These are phyloP conservation scores for Colletotrichum simmondsii DNA, from an alignment of 2,329 filamentous ascomycete genomes.

Conservation along the genomic window DNA sequence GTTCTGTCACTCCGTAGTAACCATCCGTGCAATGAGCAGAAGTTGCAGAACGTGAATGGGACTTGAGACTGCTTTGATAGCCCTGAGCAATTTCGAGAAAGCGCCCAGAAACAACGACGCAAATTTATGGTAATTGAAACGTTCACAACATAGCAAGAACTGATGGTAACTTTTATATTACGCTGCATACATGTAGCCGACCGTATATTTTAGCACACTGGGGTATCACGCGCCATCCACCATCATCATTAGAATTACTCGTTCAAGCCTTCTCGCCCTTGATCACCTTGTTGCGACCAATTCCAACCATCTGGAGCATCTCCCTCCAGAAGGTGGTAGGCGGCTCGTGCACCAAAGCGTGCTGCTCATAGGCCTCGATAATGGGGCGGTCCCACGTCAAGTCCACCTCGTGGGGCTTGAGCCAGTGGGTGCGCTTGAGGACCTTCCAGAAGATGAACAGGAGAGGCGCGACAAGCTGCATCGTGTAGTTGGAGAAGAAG, in stretches of 20 bases:
- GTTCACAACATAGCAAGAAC: neutral
- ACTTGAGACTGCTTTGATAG: no score
- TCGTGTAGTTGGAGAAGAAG: slow-evolving; percentile 73
- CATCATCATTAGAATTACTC: neutral
- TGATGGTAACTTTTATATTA: slow-evolving; percentile 1
- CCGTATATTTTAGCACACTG: slow-evolving; percentile 1
- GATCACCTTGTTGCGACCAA: slow-evolving; percentile 41
- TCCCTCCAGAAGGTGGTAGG: slow-evolving; percentile 67
- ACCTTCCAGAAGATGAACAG: slow-evolving; percentile 69
- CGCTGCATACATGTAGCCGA: neutral
- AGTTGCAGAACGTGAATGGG: no score
- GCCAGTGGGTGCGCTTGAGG: slow-evolving; percentile 67
- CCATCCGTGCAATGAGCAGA: no score
- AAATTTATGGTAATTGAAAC: neutral
- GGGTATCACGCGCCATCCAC: slow-evolving; percentile 5
- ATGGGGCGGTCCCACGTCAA: slow-evolving; percentile 68
- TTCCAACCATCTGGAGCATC: slow-evolving; percentile 58
- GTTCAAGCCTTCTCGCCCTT: slow-evolving; percentile 34
- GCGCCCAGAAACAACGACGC: neutral
- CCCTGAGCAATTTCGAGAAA: neutral
- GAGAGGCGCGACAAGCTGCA: slow-evolving; percentile 68
- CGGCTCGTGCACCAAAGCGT: slow-evolving; percentile 42
- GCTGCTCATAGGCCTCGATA: slow-evolving; percentile 67
- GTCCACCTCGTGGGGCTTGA: slow-evolving; percentile 66
- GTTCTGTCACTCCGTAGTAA: no score